Evolutionary conservation across 2,329 filamentous ascomycete genomes (phyloP).

Genomic region (Berkeleyomyces rouxiae): DNA sequence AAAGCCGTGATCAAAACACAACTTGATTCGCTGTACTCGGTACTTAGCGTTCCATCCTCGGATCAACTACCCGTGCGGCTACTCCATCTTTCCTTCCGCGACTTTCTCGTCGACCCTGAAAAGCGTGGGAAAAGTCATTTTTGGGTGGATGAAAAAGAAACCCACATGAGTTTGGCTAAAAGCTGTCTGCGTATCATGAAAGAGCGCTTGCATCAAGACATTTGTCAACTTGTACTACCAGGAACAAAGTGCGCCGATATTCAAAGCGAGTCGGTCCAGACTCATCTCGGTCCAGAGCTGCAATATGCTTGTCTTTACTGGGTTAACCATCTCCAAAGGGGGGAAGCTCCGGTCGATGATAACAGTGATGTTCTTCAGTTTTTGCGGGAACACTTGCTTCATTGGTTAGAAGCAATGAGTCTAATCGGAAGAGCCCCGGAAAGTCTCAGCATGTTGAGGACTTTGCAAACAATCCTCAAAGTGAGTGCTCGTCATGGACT

Average conservation of each 20-base stretch:
- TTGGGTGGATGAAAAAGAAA: not conserved
- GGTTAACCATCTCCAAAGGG: not conserved
- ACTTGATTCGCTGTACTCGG: not conserved
- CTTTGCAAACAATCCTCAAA: not conserved
- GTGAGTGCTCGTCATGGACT: not conserved
- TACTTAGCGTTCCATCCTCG: not conserved
- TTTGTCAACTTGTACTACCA: not conserved
- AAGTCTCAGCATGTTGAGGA: not conserved
- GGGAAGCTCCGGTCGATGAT: conserved; percentile 15
- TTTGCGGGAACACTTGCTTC: conserved; percentile 11
- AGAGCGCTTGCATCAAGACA: not conserved
- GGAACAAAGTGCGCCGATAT: not conserved
- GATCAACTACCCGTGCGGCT: not conserved
- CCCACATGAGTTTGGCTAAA: not conserved
- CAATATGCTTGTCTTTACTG: not conserved
- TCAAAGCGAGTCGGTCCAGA: not conserved
- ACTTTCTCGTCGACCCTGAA: not conserved
- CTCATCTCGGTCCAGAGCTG: not conserved
- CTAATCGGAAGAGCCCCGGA: not conserved
- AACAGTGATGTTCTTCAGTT: conserved; percentile 20
- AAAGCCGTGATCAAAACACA: not conserved
- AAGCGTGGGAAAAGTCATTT: not conserved
- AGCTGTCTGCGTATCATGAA: not conserved
- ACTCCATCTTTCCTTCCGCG: not conserved
- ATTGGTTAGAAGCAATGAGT: not conserved